phyloP scores from a whole-genome alignment of 768 basidiomycete genomes.

The Mrakia gelida region DNA sequence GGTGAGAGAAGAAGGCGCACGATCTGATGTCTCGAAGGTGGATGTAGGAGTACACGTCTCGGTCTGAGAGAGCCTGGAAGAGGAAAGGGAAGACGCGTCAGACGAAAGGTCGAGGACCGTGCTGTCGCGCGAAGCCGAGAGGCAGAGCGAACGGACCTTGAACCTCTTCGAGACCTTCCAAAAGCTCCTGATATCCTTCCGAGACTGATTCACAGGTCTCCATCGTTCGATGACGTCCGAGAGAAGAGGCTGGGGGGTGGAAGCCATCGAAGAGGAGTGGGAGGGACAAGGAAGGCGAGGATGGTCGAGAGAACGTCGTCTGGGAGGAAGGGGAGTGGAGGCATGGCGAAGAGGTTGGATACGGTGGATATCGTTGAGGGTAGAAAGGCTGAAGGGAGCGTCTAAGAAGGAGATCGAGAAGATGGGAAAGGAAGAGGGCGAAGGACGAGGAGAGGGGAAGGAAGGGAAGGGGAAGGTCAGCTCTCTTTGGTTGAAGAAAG shows the following conservation, averaged over 20 bases:
- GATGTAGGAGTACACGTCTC: too few relatives aligned
- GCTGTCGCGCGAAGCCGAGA: too few relatives aligned
- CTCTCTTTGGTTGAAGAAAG: not conserved
- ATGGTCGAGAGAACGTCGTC: not conserved
- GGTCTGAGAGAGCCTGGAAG: too few relatives aligned
- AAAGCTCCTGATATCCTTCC: not conserved
- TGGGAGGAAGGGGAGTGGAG: not conserved
- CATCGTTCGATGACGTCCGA: not conserved
- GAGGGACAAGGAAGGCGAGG: not conserved
- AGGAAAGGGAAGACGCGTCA: too few relatives aligned
- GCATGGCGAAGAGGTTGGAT: not conserved
- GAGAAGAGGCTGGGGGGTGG: not conserved
- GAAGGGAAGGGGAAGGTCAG: not conserved
- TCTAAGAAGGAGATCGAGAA: too few relatives aligned
- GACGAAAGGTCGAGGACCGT: too few relatives aligned
- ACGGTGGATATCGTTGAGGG: not conserved
- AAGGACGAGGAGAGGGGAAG: not conserved
- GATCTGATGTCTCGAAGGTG: too few relatives aligned
- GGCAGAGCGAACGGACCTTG: not conserved
- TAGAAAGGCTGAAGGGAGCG: too few relatives aligned
- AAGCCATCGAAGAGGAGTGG: not conserved
- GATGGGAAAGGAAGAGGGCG: not conserved
- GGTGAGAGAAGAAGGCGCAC: too few relatives aligned
- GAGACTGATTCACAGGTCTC: not conserved
- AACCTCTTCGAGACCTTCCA: not conserved